phyloP scores from a whole-genome alignment of 73 alveolate species.

The Paramecium pentaurelia region DNA sequence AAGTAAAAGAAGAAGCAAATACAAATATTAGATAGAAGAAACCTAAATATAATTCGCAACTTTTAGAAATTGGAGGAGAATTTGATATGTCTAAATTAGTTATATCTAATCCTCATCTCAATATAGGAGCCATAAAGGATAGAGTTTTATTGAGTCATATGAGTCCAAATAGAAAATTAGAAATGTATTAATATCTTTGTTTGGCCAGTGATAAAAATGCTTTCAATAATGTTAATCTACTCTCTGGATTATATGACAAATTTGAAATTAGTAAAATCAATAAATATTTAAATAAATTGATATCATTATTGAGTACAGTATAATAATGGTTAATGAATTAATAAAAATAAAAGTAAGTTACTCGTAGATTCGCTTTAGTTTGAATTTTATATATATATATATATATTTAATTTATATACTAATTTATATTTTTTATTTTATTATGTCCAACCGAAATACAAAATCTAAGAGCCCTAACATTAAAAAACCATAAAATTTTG shows the following conservation, averaged over 20 bases:
- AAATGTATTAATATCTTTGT: neutral
- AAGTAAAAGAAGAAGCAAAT: constrained; percentile 11
- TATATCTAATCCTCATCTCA: constrained; percentile 32
- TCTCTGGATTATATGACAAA: constrained; percentile 43
- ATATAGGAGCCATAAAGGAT: constrained; percentile 13
- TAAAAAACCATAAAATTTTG: neutral
- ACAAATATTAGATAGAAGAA: neutral
- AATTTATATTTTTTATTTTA: neutral
- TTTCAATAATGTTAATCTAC: neutral
- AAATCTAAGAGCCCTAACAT: constrained; percentile 21
- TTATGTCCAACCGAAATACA: constrained; percentile 41
- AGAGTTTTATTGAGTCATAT: neutral
- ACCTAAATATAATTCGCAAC: neutral
- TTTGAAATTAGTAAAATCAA: neutral
- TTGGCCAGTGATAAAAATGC: constrained; percentile 15
- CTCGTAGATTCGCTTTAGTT: neutral
- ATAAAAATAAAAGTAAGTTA: neutral
- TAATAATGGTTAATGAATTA: neutral
- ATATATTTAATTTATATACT: neutral
- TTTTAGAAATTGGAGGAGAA: neutral
- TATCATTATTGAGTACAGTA: neutral
- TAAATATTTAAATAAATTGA: neutral
- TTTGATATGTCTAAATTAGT: constrained; percentile 12
- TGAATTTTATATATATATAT: neutral
- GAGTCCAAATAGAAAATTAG: constrained; percentile 44